Evolutionary conservation across 306 rosid species (phyloP).

Genomic region (Lablab purpureus): DNA sequence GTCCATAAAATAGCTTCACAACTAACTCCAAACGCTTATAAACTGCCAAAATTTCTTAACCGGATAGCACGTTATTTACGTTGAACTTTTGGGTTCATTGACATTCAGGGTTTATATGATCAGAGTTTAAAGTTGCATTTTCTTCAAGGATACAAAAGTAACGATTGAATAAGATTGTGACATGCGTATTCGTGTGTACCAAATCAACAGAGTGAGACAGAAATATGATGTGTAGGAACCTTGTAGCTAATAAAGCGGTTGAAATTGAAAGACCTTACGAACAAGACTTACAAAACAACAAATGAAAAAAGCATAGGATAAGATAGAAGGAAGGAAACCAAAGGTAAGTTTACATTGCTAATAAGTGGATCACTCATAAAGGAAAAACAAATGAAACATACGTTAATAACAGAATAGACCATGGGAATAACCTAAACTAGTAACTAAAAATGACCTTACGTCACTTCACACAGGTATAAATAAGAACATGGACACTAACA

Average conservation of each 20-base stretch:
- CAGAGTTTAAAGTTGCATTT: slow-evolving; percentile 17
- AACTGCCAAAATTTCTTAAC: slow-evolving; percentile 1
- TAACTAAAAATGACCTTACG: neutral
- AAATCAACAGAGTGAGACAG: neutral
- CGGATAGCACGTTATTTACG: slow-evolving; percentile 1
- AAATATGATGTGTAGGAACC: neutral
- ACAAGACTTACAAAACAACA: slow-evolving; percentile 7
- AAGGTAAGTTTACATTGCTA: neutral
- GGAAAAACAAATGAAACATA: neutral
- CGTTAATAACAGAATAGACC: neutral
- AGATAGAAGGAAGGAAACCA: neutral
- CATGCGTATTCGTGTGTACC: neutral
- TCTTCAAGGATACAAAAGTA: slow-evolving; percentile 4
- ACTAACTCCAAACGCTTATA: neutral
- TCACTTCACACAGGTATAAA: neutral
- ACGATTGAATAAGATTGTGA: neutral
- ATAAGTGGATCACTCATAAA: neutral
- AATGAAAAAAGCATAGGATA: neutral
- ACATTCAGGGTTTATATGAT: slow-evolving; percentile 2
- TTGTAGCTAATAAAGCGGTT: neutral
- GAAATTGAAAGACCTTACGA: slow-evolving; percentile 4
- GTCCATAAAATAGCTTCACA: neutral
- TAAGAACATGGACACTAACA: neutral
- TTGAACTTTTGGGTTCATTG: neutral
- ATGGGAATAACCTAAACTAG: neutral